Conservation (phyloP, 257 asterid genomes). For the Cynanchum wilfordii region DNA sequence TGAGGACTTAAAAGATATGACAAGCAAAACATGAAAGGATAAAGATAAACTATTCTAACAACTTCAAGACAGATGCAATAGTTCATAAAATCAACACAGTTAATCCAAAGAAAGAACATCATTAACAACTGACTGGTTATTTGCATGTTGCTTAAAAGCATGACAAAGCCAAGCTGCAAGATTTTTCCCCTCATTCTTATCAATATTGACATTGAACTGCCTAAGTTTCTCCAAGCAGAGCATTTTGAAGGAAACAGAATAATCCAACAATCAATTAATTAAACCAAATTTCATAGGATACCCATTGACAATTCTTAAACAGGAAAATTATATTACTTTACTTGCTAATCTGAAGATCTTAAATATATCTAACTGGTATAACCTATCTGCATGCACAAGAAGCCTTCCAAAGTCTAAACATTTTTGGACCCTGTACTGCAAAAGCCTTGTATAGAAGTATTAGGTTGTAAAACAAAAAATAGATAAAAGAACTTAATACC, state of each 20-base stretch:
- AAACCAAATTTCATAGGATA: too few relatives aligned
- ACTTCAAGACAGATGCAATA: too few relatives aligned
- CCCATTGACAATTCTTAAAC: background rate
- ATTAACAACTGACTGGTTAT: background rate
- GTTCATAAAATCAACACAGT: background rate
- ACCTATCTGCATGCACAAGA: background rate
- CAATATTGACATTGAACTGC: background rate
- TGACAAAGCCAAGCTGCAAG: background rate
- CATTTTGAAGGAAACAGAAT: background rate
- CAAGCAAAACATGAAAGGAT: background rate
- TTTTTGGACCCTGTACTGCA: background rate
- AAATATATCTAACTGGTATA: background rate
- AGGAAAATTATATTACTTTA: background rate
- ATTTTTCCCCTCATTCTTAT: background rate
- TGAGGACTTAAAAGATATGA: background rate
- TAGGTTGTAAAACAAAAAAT: background rate
- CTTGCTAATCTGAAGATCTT: background rate
- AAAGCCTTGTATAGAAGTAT: background rate
- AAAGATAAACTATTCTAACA: background rate
- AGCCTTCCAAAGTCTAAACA: background rate
- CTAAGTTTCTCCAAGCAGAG: background rate
- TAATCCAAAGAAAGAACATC: background rate
- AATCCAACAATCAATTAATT: background rate
- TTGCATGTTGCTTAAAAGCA: background rate
- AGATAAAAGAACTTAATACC: too few relatives aligned